These are phyloP conservation scores for Thozetella sp. DNA, from an alignment of 495 filamentous ascomycete genomes.

Conservation along the genomic window DNA sequence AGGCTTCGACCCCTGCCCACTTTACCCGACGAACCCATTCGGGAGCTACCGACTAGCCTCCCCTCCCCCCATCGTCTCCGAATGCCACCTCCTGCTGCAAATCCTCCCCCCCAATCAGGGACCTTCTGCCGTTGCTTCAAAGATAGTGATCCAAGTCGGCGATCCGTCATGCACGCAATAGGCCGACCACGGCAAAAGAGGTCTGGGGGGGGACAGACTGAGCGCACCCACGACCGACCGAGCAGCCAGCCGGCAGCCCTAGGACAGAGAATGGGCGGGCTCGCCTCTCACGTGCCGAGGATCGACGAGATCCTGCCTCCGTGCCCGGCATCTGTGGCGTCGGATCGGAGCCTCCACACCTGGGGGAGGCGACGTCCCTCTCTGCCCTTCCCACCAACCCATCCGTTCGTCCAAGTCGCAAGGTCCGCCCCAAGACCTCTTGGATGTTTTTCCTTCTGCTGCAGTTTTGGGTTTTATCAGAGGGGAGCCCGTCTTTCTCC, in stretches of 20 bases:
- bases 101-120: neutral
- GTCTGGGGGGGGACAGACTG: no score
- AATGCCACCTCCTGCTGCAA: neutral
- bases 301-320: no score
- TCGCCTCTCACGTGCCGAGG: neutral
- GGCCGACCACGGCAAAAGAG: no score
- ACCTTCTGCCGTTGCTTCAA: neutral
- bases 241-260: neutral
- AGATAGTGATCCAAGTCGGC: neutral
- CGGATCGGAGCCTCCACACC: no score
- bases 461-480: conserved; percentile 23
- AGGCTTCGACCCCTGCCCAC: neutral
- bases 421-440: neutral
- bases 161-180: conserved; percentile 1
- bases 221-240: no score
- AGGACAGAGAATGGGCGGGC: neutral
- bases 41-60: neutral
- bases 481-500: conserved; percentile 19
- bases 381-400: no score
- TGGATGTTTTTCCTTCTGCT: conserved; percentile 17
- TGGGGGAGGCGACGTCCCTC: no score
- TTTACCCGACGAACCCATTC: neutral
- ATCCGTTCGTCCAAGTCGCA: no score
- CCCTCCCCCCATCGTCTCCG: neutral
- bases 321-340: no score